Base-by-base conservation (phyloP, 1,284 basidiomycete genomes). In the Trametes versicolor region DNA sequence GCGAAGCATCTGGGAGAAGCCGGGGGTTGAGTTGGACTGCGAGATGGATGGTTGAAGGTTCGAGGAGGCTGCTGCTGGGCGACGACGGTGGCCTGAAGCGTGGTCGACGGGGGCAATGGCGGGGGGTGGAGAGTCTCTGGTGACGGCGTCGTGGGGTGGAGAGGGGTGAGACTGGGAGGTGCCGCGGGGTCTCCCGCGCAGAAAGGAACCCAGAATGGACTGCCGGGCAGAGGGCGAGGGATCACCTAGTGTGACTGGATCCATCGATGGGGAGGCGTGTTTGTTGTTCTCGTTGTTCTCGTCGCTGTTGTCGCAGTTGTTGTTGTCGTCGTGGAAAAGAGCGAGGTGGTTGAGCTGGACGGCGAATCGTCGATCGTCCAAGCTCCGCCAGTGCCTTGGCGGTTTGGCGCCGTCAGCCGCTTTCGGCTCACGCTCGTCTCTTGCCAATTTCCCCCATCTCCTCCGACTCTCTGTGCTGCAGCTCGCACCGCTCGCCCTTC, bases 161-260 rank as follows among this genome's bases (percentile, higher is more conserved):
- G 76, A 75, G 69, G 75, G 74, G 62, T 79, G 78, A 43, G 78
- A 80, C 66, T 80, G 79, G 27, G 79, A 80, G 39, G 74, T 72
- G 72, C 79, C 79, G 64, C 79, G 76, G 51, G 79, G 79, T 65
- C 79, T 72, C 23, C 75, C 74, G 51, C 79, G 77, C 51, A 81
- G 73, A 65, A 81, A 79, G 57, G 76, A 78, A 54, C 78, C 78
- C 43, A 81, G 71, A 58, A 81, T 80, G 47, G 78, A 79, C 68
- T 79, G 78, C 36, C 77, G 73, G 36, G 77, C 76, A 36, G 73
- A 71, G 32, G 74, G 71, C n/a, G 76, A 75, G 62, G 75, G 68
- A 60, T 71, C 72, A 27, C 73, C 74, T 66, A 77, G 65, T 51
- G 73, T 71, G 34, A 77, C 43, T 21, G 75, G 72, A 70, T 77